Evolutionary conservation across 1,139 yeast species (phyloP).

Genomic region (Taphrina pruni): DNA sequence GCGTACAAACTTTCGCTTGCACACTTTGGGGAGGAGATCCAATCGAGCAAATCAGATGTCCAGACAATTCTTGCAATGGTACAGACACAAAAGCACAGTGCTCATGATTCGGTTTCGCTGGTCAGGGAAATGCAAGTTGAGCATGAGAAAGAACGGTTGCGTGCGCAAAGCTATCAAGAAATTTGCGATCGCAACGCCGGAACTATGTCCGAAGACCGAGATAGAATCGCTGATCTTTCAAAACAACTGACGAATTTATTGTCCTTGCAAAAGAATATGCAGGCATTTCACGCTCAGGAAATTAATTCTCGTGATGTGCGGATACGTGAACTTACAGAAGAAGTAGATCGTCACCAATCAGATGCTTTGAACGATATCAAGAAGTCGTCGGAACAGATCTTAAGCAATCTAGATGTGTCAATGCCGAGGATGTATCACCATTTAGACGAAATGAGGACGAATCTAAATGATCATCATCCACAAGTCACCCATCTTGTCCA

Average conservation of each 20-base stretch:
- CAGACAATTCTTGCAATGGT: background rate
- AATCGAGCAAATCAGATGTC: background rate
- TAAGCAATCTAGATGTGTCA: background rate
- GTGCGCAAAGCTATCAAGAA: background rate
- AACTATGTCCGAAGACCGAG: conserved; percentile 25
- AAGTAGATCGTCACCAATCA: background rate
- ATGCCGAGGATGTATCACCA: background rate
- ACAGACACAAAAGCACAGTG: background rate
- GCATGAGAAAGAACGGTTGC: conserved; percentile 4
- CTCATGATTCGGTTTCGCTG: background rate
- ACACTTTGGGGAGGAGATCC: background rate
- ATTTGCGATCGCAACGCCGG: conserved; percentile 25
- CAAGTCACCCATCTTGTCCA: background rate
- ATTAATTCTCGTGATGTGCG: background rate
- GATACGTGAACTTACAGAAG: background rate
- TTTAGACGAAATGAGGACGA: background rate
- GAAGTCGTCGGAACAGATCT: background rate
- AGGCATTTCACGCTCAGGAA: background rate
- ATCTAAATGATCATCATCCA: background rate
- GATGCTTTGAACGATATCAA: background rate
- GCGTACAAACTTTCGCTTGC: background rate
- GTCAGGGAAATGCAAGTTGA: conserved; percentile 7
- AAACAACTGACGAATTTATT: conserved; percentile 4
- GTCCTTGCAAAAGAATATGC: background rate
- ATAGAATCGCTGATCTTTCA: conserved; percentile 12